phyloP scores from a whole-genome alignment of 805 yeast genomes.

The Saccharomycopsis malanga region DNA sequence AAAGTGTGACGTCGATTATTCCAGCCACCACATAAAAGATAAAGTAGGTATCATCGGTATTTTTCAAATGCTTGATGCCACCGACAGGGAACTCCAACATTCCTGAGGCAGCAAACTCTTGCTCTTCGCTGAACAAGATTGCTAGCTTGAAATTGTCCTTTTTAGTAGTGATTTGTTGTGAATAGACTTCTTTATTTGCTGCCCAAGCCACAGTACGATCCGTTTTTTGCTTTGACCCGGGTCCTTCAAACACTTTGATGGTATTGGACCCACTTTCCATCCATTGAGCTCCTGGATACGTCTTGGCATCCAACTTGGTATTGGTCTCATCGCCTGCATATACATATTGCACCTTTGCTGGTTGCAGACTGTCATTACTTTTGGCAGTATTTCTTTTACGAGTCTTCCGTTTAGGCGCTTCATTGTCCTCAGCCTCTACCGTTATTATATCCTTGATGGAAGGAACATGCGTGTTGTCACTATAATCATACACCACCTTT shows the following conservation, averaged over 20 bases:
- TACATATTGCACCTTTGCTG: conserved; percentile 16
- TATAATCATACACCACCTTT: conserved; percentile 50
- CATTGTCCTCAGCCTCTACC: conserved; percentile 22
- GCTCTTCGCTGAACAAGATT: conserved; percentile 54
- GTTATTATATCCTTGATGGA: conserved; percentile 55
- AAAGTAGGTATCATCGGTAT: conserved; percentile 60
- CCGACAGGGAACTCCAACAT: conserved; percentile 56
- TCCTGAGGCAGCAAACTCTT: conserved; percentile 67
- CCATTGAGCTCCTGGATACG: conserved; percentile 41
- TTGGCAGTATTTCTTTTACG: conserved; percentile 6
- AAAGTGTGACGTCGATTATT: conserved; percentile 55
- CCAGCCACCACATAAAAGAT: conserved; percentile 75
- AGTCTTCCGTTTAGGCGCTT: not conserved
- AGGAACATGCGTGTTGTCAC: conserved; percentile 38
- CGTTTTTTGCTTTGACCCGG: conserved; percentile 39
- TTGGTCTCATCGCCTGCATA: conserved; percentile 24
- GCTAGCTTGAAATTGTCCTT: conserved; percentile 56
- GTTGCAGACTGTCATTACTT: conserved; percentile 16
- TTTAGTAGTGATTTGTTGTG: conserved; percentile 33
- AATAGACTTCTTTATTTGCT: conserved; percentile 44
- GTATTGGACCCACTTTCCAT: conserved; percentile 35
- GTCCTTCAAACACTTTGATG: conserved; percentile 44
- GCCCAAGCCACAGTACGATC: conserved; percentile 58
- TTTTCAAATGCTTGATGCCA: conserved; percentile 52
- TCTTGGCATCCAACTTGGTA: not conserved